phyloP scores from a whole-genome alignment of 345 rosid species.

The Leavenworthia alabamica region DNA sequence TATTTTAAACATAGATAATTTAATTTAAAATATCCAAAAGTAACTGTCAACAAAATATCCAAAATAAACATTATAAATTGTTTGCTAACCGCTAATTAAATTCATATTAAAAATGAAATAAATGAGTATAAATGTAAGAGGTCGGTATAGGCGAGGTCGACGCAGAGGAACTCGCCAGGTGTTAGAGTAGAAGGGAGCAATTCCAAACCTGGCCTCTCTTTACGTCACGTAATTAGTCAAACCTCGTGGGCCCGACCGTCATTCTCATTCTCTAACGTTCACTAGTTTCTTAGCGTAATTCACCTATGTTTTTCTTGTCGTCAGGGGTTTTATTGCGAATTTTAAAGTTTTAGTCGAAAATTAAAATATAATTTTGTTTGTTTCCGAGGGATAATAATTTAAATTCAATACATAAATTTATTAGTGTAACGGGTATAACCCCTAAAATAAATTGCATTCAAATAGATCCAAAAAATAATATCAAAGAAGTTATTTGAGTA shows the following conservation, averaged over 20 bases:
- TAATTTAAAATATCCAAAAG: not conserved
- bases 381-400: not conserved
- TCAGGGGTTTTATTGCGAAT: too few relatives aligned
- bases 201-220: constrained; percentile 15
- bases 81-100: not conserved
- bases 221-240: constrained; percentile 19
- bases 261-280: constrained; percentile 12
- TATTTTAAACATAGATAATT: not conserved
- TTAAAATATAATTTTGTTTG: not conserved
- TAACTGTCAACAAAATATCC: not conserved
- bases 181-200: constrained; percentile 17
- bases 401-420: not conserved
- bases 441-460: not conserved
- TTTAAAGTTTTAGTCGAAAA: too few relatives aligned
- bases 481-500: not conserved
- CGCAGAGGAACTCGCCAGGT: constrained; percentile 10
- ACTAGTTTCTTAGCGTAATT: too few relatives aligned
- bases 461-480: not conserved
- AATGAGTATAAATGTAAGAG: not conserved
- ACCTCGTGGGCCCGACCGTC: constrained; percentile 15
- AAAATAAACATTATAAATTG: not conserved
- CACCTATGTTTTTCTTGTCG: too few relatives aligned
- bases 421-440: not conserved
- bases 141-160: constrained; percentile 27
- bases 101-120: not conserved